Conservation (phyloP, 768 basidiomycete genomes). For the Calocybe indica region DNA sequence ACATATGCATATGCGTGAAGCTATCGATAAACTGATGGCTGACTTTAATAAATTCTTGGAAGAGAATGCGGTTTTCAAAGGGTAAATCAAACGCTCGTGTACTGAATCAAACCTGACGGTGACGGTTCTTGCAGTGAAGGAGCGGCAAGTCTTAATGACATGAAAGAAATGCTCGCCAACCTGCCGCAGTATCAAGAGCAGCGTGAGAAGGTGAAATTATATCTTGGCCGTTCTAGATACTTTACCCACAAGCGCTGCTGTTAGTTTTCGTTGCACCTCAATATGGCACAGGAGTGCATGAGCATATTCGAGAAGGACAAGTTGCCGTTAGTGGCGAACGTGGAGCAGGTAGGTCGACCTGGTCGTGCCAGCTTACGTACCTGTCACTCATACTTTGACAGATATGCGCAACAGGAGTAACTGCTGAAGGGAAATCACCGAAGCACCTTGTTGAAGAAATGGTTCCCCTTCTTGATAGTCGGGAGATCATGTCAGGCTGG, state of each 20-base stretch:
- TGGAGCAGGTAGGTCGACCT: conserved; percentile 68
- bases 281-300: conserved; percentile 99
- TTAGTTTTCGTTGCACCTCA: conserved; percentile 93
- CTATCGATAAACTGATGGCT: conserved; percentile 93
- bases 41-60: conserved; percentile 94
- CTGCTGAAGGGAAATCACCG: conserved; percentile 89
- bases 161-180: conserved; percentile 98
- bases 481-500: conserved; percentile 66
- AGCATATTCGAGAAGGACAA: conserved; percentile 84
- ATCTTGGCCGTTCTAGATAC: neutral
- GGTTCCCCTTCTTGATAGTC: conserved; percentile 91
- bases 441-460: conserved; percentile 96
- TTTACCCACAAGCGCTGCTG: neutral
- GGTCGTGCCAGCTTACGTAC: conserved; percentile 11
- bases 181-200: conserved; percentile 94
- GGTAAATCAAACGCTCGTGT: conserved; percentile 39
- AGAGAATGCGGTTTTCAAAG: conserved; percentile 93
- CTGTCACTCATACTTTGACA: conserved; percentile 22
- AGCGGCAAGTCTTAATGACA: conserved; percentile 87
- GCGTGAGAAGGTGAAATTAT: conserved; percentile 71
- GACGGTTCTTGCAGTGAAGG: conserved; percentile 45
- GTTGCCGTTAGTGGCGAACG: conserved; percentile 72
- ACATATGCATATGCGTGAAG: conserved; percentile 98
- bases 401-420: conserved; percentile 92
- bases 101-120: neutral